Evolutionary conservation across 352 stramenopile genomes (phyloP).

Genomic region (Peronospora destructor): DNA sequence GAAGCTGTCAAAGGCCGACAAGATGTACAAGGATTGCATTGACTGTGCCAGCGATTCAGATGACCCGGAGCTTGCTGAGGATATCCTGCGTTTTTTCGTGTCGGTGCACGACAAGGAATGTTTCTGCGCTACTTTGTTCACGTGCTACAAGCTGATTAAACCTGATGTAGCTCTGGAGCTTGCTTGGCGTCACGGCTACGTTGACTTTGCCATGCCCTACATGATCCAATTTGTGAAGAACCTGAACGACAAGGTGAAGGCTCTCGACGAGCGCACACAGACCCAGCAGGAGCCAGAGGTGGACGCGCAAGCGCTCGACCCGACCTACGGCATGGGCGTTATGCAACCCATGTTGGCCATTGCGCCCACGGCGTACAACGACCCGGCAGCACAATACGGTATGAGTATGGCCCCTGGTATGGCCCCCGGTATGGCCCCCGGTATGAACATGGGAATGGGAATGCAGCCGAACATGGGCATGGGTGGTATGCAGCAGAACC

Average conservation of each 20-base stretch:
- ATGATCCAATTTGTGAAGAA: slow-evolving; percentile 99
- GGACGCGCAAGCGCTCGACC: slow-evolving; percentile 49
- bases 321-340: slow-evolving; percentile 67
- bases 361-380: slow-evolving; percentile 77
- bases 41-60: slow-evolving; percentile 96
- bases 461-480: slow-evolving; percentile 50
- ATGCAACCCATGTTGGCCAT: slow-evolving; percentile 80
- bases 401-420: slow-evolving; percentile 43
- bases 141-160: slow-evolving; percentile 97
- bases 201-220: slow-evolving; percentile 99
- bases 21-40: slow-evolving; percentile 99
- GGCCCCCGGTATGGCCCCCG: no score
- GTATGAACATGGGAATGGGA: slow-evolving; percentile 44
- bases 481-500: slow-evolving; percentile 43
- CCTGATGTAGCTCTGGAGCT: slow-evolving; percentile 98
- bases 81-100: slow-evolving; percentile 98
- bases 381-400: slow-evolving; percentile 53
- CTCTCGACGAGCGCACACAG: slow-evolving; percentile 87
- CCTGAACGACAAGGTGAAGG: slow-evolving; percentile 91
- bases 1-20: slow-evolving; percentile 98
- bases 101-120: slow-evolving; percentile 98
- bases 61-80: slow-evolving; percentile 93
- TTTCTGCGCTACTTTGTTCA: slow-evolving; percentile 98
- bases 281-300: slow-evolving; percentile 66
- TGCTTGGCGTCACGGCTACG: slow-evolving; percentile 98